A percentile compares a stretch with the other conserved stretches of the same genome.
Conservation (phyloP, 163 green algal species). For the Dunaliella salina region DNA sequence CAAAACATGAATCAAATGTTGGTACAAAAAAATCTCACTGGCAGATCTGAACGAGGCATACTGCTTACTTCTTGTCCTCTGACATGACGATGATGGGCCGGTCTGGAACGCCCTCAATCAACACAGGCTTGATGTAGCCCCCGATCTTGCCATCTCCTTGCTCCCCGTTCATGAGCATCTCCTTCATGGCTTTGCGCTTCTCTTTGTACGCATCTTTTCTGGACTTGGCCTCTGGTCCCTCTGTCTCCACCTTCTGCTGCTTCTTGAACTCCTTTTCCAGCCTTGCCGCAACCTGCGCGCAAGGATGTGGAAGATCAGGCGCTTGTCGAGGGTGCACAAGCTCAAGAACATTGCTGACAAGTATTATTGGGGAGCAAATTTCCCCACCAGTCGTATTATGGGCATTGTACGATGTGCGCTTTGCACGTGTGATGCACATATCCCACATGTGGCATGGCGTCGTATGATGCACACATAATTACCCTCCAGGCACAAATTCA, state of each 20-base stretch:
- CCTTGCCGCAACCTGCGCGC: neutral
- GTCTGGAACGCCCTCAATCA: neutral
- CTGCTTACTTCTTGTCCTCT: neutral
- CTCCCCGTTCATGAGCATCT: neutral
- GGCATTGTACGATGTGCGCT: no score
- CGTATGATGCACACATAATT: no score
- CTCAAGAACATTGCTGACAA: no score
- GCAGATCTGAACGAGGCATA: neutral
- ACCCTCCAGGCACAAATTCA: no score
- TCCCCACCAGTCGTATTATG: no score
- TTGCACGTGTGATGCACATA: no score
- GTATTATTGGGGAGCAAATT: no score
- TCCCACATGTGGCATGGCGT: no score
- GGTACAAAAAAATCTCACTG: no score
- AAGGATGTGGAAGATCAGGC: no score
- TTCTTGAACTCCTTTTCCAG: neutral
- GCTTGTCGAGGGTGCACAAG: no score
- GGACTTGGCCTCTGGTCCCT: neutral
- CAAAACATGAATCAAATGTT: no score
- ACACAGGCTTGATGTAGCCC: neutral
- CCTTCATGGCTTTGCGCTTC: neutral
- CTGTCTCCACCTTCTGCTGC: neutral
- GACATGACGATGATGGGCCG: constrained; percentile 1
- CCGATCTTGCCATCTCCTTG: neutral
- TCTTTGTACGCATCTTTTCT: neutral